Evolutionary conservation across 768 basidiomycete species (phyloP), one percentile per base, ranked within the genome.

Genomic region (Phaffia tasmanica): DNA sequence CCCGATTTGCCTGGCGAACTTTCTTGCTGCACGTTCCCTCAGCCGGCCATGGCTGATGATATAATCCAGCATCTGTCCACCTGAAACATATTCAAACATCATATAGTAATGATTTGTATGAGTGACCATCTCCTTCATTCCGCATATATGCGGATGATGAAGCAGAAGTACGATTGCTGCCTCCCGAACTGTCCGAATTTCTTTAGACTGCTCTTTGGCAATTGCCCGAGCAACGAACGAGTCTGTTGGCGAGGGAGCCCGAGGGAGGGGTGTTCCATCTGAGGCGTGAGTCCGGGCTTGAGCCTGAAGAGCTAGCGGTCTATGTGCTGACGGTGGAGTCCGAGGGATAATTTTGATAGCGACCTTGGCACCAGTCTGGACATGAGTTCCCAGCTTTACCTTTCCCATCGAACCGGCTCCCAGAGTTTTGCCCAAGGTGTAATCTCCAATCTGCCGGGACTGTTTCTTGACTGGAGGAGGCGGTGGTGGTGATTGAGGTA

Each of bases 51-150:
- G 95, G 72, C 88, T 88, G 79, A 99, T 99, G 79, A 99, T 98
- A 76, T 94, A 99, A 82, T 99, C 95, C 71, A 99, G 84, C 90
- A 99, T 92, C 81, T 99, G 95, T 0, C 95, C 95, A 42, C 95
- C 95, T 72, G 92, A 94, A 77, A 98, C 89, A 76, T 95, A 97
- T 77, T 99, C 95, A 76, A 88, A 91, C 14, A 97, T 89, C 91
- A 99, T 97, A 81, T 98, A 99, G 79, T 98, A 97, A 78, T 99
- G 93, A 73, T 99, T 86, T 69, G 89, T 88, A 78, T 97, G 94
- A 29, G 92, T 81, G 75, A 97, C 90, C 87, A 99, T 92, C 79
- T 94, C 91, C 71, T 90, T 87, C 94, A 98, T 99, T 65, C 95
- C 95, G 75, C 94, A 97, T 75, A 99, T 89, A 77, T 98, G 97